Evolutionary conservation across 192 early-diverging fungal genomes (phyloP).

Genomic region (Coemansia sp.): DNA sequence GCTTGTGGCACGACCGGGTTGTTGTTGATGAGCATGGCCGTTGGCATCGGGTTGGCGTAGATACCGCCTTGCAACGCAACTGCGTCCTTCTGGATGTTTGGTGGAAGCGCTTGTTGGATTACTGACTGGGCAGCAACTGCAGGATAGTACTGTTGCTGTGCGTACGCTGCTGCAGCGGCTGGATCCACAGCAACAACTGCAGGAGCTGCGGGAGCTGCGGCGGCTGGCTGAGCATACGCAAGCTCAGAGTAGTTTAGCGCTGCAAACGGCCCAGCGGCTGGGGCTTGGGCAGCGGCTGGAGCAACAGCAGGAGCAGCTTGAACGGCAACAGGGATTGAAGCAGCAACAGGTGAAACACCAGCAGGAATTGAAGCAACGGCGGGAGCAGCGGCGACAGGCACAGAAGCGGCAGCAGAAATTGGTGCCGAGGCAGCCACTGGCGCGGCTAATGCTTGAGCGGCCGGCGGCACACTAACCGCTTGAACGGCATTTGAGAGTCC

Average conservation of each 20-base stretch:
- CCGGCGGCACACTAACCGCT: neutral
- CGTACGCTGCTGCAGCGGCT: slow-evolving; percentile 15
- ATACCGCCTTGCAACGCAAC: neutral
- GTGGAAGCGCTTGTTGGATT: slow-evolving; percentile 9
- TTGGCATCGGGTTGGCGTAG: slow-evolving; percentile 1
- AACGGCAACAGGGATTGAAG: neutral
- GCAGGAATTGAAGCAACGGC: slow-evolving; percentile 1
- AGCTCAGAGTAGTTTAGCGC: slow-evolving; percentile 20
- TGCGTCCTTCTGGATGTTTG: neutral
- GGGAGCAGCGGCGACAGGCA: neutral
- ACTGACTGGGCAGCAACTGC: slow-evolving; percentile 20
- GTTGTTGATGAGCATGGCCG: slow-evolving; percentile 10
- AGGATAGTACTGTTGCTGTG: slow-evolving; percentile 41
- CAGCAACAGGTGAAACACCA: no score
- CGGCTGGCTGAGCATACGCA: slow-evolving; percentile 16
- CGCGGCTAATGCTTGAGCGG: neutral
- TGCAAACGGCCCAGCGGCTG: slow-evolving; percentile 1
- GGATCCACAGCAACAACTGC: slow-evolving; percentile 8
- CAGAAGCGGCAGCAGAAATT: slow-evolving; percentile 1
- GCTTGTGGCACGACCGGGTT: slow-evolving; percentile 9
- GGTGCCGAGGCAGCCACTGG: slow-evolving; percentile 6
- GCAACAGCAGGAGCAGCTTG: slow-evolving; percentile 6
- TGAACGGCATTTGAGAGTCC: slow-evolving; percentile 25
- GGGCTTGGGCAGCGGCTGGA: neutral
- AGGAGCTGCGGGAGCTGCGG: neutral